Conservation (phyloP, 257 asterid genomes). For the Nicotiana obtusifolia region DNA sequence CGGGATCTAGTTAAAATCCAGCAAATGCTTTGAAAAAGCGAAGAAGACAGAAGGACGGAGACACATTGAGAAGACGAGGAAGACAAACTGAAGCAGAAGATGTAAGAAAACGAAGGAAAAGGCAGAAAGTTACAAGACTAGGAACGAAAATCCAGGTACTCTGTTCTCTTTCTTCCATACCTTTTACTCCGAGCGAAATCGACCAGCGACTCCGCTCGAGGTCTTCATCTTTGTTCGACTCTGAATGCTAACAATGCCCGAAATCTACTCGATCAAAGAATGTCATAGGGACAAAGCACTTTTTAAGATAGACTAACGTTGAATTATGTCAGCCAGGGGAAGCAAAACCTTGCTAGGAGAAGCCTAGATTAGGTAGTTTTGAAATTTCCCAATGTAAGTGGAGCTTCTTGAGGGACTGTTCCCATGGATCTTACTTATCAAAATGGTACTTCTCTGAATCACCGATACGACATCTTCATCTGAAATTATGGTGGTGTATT, state of each 20-base stretch:
- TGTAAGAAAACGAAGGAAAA: neutral
- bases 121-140: neutral
- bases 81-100: neutral
- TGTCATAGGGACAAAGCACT: neutral
- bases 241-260: neutral
- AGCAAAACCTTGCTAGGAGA: neutral
- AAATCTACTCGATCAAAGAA: neutral
- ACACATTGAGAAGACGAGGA: neutral
- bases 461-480: neutral
- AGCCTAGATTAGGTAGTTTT: neutral
- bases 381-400: neutral
- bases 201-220: neutral
- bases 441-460: neutral
- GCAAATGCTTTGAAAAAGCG: neutral
- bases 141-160: neutral
- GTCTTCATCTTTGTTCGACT: neutral
- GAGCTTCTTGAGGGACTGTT: neutral
- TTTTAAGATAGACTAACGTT: neutral
- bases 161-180: neutral
- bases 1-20: neutral
- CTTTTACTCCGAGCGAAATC: neutral
- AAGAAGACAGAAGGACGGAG: neutral
- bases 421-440: neutral
- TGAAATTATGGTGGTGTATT: neutral
- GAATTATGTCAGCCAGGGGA: neutral